Percentiles rank a stretch among this genome's conserved stretches.
These are phyloP conservation scores for Haematococcus sp. DNA, from an alignment of 139 green algal species.

Conservation along the genomic window DNA sequence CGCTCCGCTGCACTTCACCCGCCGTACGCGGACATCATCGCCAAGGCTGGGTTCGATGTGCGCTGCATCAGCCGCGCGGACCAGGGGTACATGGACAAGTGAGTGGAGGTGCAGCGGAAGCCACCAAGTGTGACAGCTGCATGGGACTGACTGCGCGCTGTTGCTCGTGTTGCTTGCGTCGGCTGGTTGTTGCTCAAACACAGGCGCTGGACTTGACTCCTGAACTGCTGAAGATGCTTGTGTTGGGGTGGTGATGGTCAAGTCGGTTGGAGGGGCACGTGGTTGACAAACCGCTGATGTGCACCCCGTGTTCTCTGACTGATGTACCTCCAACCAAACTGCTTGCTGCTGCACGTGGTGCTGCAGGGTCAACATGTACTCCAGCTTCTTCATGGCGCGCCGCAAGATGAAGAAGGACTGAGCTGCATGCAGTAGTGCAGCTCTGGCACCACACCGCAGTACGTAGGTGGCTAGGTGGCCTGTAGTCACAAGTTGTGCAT, in stretches of 20 bases:
- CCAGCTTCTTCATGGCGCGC: slow-evolving; percentile 72
- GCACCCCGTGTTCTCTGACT: too few species aligned
- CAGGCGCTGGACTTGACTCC: neutral
- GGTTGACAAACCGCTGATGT: too few species aligned
- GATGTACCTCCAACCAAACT: too few species aligned
- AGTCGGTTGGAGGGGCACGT: too few species aligned
- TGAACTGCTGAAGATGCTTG: neutral
- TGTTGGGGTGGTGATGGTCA: too few species aligned
- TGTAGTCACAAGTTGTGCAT: too few species aligned
- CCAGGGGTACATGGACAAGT: slow-evolving; percentile 87
- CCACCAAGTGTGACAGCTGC: neutral
- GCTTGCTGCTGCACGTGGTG: neutral
- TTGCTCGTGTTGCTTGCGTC: neutral
- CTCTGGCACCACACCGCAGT: too few species aligned
- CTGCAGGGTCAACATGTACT: slow-evolving; percentile 88
- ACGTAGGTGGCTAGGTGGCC: too few species aligned
- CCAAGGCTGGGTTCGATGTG: slow-evolving; percentile 85
- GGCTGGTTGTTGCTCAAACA: neutral
- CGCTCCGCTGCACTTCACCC: slow-evolving; percentile 80
- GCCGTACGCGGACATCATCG: slow-evolving; percentile 83
- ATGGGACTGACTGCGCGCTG: neutral
- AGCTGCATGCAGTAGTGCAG: neutral
- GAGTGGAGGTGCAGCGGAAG: neutral
- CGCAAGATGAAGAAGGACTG: slow-evolving; percentile 39
- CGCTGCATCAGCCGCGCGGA: slow-evolving; percentile 71